A percentile compares a stretch with the other conserved stretches of the same genome.
These are phyloP conservation scores for Trametes sp. DNA, from an alignment of 1,284 basidiomycete species.

Conservation along the genomic window DNA sequence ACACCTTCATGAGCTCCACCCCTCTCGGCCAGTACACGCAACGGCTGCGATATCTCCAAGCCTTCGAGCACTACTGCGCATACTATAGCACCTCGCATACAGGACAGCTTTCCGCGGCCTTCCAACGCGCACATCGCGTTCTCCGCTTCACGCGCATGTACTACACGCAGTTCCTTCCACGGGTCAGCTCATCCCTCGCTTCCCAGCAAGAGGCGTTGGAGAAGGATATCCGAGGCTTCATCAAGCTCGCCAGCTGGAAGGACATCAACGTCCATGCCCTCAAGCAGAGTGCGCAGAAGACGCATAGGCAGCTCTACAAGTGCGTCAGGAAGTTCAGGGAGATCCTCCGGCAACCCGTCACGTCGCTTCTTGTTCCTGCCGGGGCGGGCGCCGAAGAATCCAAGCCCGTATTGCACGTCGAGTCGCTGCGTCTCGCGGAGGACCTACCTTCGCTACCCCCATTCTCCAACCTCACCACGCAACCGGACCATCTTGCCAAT, in stretches of 20 bases:
- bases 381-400: constrained; percentile 48
- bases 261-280: constrained; percentile 97
- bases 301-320: constrained; percentile 93
- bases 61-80: constrained; percentile 66
- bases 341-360: constrained; percentile 79
- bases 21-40: constrained; percentile 85
- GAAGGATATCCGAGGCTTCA: constrained; percentile 84
- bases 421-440: constrained; percentile 5
- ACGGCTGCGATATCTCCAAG: constrained; percentile 75
- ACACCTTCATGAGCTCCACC: constrained; percentile 82
- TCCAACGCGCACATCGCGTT: constrained; percentile 64
- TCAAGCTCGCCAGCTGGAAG: constrained; percentile 98
- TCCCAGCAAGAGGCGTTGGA: constrained; percentile 75
- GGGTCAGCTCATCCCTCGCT: constrained; percentile 60
- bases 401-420: constrained; percentile 1
- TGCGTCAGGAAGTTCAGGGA: constrained; percentile 94
- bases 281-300: constrained; percentile 90
- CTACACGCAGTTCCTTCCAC: constrained; percentile 69
- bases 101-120: constrained; percentile 38
- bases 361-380: constrained; percentile 49
- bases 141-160: constrained; percentile 74
- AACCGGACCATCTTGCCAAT: constrained; percentile 49
- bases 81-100: constrained; percentile 41
- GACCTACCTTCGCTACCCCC: constrained; percentile 21
- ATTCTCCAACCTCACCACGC: constrained; percentile 20